Evolutionary conservation across 768 basidiomycete genomes (phyloP).

Genomic region (Lentinula edodes): DNA sequence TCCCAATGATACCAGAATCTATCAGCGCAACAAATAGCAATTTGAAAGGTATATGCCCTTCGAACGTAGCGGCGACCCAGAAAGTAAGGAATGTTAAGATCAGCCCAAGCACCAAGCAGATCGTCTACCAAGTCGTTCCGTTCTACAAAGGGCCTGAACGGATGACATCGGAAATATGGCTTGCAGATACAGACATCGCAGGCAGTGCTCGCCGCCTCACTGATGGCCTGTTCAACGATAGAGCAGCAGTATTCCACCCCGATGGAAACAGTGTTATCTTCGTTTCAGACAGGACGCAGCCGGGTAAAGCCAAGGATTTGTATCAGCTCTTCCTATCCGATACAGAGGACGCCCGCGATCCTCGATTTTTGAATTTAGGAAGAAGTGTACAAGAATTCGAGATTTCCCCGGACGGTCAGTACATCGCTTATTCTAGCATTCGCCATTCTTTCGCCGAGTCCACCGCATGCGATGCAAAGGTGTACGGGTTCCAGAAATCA

Average conservation of each 20-base stretch:
- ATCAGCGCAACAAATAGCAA: neutral
- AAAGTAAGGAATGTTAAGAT: conserved; percentile 30
- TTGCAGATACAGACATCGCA: conserved; percentile 21
- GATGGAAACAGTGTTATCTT: conserved; percentile 22
- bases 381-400: conserved; percentile 24
- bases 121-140: conserved; percentile 27
- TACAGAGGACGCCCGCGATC: neutral
- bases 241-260: conserved; percentile 26
- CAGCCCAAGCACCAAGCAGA: conserved; percentile 22
- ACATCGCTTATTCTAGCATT: conserved; percentile 22
- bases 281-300: conserved; percentile 23
- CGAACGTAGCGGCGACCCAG: conserved; percentile 20
- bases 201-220: conserved; percentile 22
- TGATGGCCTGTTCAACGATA: conserved; percentile 22
- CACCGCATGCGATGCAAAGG: conserved; percentile 19
- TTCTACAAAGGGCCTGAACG: conserved; percentile 21
- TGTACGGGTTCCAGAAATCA: conserved; percentile 18
- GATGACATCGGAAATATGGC: conserved; percentile 23
- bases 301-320: conserved; percentile 20
- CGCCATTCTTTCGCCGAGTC: conserved; percentile 13
- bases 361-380: conserved; percentile 6
- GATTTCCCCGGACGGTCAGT: conserved; percentile 25
- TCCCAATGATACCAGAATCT: neutral
- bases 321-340: conserved; percentile 13
- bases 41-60: conserved; percentile 9